Evolutionary conservation across 176 grass and related monocot species (phyloP).

Genomic region (Triticum aestivum): IWGSC_CS_RefSeq_v2.1 NC_057797.1:84020602-84021101

Average conservation of each 20-base stretch:
- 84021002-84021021: not conserved
- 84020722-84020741: not conserved
- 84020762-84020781: not conserved
- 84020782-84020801: not conserved
- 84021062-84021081: not conserved
- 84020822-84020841: too few relatives aligned
- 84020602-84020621: conserved; percentile 18
- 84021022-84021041: not conserved
- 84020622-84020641: not conserved
- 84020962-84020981: not conserved
- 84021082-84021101: not conserved
- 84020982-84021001: not conserved
- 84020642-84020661: conserved; percentile 15
- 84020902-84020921: not conserved
- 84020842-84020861: not conserved
- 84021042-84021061: not conserved
- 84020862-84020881: not conserved
- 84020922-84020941: not conserved
- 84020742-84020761: not conserved
- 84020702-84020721: not conserved
- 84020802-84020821: not conserved
- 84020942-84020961: not conserved
- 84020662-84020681: not conserved
- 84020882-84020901: not conserved
- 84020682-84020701: conserved; percentile 1